Conservation (phyloP, 345 rosid species). For the Hirschfeldia incana region DNA sequence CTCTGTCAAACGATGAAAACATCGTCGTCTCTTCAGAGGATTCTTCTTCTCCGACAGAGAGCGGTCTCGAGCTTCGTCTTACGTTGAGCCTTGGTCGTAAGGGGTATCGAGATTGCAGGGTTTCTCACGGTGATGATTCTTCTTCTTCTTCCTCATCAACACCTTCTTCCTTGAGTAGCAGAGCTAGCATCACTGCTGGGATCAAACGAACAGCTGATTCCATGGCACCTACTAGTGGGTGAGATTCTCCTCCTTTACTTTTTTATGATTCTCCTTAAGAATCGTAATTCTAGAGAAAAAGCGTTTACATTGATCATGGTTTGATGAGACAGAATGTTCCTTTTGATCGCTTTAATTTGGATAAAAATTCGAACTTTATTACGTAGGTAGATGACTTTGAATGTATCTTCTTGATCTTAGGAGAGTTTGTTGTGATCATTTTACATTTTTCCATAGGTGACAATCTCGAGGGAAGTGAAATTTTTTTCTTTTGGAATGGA, state of each 20-base stretch:
- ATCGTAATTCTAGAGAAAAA: not conserved
- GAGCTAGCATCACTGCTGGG: constrained; percentile 54
- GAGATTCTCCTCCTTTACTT: constrained; percentile 11
- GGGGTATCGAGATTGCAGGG: constrained; percentile 45
- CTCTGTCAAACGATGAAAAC: constrained; percentile 58
- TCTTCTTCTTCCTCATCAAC: constrained; percentile 50
- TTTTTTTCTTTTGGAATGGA: not conserved
- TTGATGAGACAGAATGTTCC: constrained; percentile 11
- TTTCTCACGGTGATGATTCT: constrained; percentile 60
- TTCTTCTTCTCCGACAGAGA: constrained; percentile 67
- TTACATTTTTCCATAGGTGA: not conserved
- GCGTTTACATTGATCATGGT: constrained; percentile 20
- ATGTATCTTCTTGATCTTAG: constrained; percentile 12
- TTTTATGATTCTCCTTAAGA: constrained; percentile 4
- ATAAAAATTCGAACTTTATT: constrained; percentile 15
- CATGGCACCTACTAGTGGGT: constrained; percentile 60
- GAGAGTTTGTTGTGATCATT: constrained; percentile 7
- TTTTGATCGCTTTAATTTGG: constrained; percentile 12
- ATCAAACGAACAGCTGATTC: constrained; percentile 73
- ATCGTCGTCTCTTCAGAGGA: constrained; percentile 68
- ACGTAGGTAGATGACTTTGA: constrained; percentile 2
- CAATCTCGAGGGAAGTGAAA: not conserved
- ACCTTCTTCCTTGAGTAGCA: constrained; percentile 49
- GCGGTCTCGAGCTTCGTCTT: constrained; percentile 64
- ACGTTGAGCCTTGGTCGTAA: constrained; percentile 56